These are phyloP conservation scores for Aspergillus mulundensis DNA, from an alignment of 495 filamentous ascomycete genomes.

Conservation along the genomic window DNA sequence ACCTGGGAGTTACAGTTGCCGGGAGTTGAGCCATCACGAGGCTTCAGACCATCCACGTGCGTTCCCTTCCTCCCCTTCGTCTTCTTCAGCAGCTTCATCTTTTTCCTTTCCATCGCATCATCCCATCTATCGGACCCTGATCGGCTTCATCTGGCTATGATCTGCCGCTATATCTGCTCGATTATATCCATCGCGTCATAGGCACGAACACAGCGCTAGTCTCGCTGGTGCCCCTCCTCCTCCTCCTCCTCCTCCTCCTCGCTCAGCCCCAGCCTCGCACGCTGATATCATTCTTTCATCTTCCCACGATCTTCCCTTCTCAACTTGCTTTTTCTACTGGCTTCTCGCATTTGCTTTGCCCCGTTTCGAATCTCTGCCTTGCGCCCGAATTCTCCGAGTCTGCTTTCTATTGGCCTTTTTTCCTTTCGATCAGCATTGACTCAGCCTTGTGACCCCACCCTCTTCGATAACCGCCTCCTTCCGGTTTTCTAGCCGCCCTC, in stretches of 20 bases:
- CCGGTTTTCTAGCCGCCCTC: constrained; percentile 1
- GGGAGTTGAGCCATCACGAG: constrained; percentile 6
- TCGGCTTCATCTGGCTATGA: not conserved
- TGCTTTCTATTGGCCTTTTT: not conserved
- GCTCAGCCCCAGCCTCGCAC: constrained; percentile 2
- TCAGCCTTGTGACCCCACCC: constrained; percentile 9
- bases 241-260: constrained; percentile 4
- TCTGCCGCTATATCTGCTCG: constrained; percentile 2
- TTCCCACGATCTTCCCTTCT: not conserved
- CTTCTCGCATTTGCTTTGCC: constrained; percentile 3
- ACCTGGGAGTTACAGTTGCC: too few relatives aligned
- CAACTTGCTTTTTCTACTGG: not conserved
- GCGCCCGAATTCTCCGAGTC: not conserved
- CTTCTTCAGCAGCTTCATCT: not conserved
- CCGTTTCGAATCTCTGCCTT: constrained; percentile 5
- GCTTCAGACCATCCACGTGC: constrained; percentile 9
- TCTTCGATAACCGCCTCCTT: not conserved
- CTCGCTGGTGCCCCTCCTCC: constrained; percentile 9
- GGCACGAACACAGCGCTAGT: not conserved
- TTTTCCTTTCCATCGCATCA: not conserved
- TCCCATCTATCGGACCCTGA: not conserved
- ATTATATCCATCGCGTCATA: constrained; percentile 11
- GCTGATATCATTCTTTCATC: constrained; percentile 5
- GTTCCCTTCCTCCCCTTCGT: constrained; percentile 1
- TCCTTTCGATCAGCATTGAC: not conserved